These are phyloP conservation scores for Hymenoscyphus infarciens DNA, from an alignment of 2,329 filamentous ascomycete species.

Conservation along the genomic window DNA sequence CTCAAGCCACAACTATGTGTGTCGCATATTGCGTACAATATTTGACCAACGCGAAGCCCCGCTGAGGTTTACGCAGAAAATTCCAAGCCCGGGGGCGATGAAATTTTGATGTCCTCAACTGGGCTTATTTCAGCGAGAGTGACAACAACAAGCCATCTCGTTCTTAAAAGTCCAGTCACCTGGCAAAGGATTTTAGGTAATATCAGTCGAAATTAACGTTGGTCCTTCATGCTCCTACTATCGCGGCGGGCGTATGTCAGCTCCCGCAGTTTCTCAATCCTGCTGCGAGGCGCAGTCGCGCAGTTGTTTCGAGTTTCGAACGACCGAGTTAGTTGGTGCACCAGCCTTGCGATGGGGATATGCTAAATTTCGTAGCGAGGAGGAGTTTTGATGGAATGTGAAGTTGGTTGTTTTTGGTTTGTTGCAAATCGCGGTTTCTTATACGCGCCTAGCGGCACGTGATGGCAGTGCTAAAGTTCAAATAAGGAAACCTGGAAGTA, in stretches of 20 bases:
- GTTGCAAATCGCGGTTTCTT: constrained; percentile 3
- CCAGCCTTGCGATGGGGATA: not conserved
- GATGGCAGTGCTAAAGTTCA: not conserved
- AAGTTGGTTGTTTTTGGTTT: not conserved
- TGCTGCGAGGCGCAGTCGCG: not conserved
- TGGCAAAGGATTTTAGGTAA: not conserved
- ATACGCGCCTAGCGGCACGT: constrained; percentile 1
- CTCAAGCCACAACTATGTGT: not conserved
- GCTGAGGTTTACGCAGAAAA: not conserved
- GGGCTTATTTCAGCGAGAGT: not conserved
- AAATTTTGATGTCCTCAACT: not conserved
- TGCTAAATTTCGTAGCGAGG: not conserved
- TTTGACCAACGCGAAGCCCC: not conserved
- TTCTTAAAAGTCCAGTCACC: not conserved
- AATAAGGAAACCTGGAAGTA: not conserved
- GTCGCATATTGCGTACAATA: not conserved
- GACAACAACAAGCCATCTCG: not conserved
- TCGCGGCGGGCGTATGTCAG: not conserved
- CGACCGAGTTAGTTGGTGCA: not conserved
- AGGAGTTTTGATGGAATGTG: not conserved
- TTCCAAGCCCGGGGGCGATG: not conserved
- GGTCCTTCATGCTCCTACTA: not conserved
- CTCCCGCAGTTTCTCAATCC: not conserved
- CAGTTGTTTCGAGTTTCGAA: not conserved
- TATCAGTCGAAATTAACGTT: not conserved